Evolutionary conservation across 331 rosid species (phyloP), one percentile per base, ranked within the genome.

Genomic region (Stylosanthes scabra): DNA sequence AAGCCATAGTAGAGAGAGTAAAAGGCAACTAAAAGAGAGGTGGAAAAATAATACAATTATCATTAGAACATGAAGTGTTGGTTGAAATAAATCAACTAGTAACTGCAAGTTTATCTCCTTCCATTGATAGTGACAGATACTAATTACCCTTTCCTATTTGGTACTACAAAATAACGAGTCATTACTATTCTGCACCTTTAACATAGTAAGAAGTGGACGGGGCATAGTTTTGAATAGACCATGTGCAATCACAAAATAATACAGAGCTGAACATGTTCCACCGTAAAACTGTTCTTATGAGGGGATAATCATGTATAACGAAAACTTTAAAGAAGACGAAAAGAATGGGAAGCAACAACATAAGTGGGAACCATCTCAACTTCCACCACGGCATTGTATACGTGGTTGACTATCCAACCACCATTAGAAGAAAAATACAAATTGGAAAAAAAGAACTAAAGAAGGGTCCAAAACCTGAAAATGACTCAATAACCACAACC

Each of bases 361-460:
- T 4, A 6, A 20, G 29, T 11, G 71, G 78, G 56, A 68, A 67
- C 75, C 5, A 59, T 68, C 59, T 20, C 65, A 58, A 80, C 14
- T 57, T 42, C 63, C 68, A 70, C 59, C 3, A 44, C 71, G 70
- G 65, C 74, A 71, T 55, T 67, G 66, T 28, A 59, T 72, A 37
- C 72, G 63, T 70, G 47, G 72, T 77, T 59, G 65, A 79, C 60
- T 59, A 54, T 68, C 61, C 72, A 69, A 65, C 49, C 63, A 63
- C 31, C 40, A 49, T 76, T 9, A 68, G 67, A 63, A 70, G 29
- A 39, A 39, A 50, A 80, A 66, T 44, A 54, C 49, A 55, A 40
- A 42, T 73, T 20, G 64, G 55, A 66, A 70, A 66, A 66, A 70
- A 77, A 37, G 3, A 66, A 55, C 59, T 70, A 11, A 25, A 31